These are phyloP conservation scores for Amoebophrya sp. DNA, from an alignment of 169 alveolate genomes.

Conservation along the genomic window DNA sequence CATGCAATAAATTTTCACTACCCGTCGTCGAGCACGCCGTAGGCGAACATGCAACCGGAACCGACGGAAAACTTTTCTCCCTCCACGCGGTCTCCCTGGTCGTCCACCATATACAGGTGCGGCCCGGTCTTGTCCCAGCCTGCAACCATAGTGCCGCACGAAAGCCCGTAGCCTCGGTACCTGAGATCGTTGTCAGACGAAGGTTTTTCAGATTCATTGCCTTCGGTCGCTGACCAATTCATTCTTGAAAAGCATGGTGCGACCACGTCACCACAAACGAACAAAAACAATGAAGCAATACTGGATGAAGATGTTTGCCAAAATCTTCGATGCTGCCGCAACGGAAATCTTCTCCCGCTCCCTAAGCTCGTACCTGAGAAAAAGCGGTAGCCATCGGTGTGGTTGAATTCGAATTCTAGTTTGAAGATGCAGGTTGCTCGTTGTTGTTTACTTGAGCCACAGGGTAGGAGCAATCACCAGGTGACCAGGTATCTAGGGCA, in stretches of 20 bases:
- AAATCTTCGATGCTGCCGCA: slow-evolving; percentile 94
- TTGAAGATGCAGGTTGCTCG: too few relatives aligned
- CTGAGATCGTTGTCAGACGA: too few relatives aligned
- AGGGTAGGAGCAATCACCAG: too few relatives aligned
- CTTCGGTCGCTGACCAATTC: too few relatives aligned
- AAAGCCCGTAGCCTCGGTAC: slow-evolving; percentile 93
- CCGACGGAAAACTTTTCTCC: slow-evolving; percentile 83
- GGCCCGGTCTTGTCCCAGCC: slow-evolving; percentile 60
- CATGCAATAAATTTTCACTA: slow-evolving; percentile 40
- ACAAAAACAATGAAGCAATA: background rate
- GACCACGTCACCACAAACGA: too few relatives aligned
- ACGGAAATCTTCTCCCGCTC: slow-evolving; percentile 83
- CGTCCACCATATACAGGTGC: slow-evolving; percentile 42
- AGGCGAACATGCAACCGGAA: slow-evolving; percentile 95
- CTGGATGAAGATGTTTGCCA: slow-evolving; percentile 72
- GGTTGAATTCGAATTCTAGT: too few relatives aligned
- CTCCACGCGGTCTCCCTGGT: slow-evolving; percentile 40
- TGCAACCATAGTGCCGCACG: slow-evolving; percentile 87
- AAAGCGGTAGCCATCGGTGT: too few relatives aligned
- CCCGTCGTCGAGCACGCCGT: slow-evolving; percentile 89
- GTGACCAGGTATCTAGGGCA: too few relatives aligned
- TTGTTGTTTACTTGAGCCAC: too few relatives aligned
- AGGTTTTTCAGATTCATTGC: too few relatives aligned
- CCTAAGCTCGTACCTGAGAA: slow-evolving; percentile 46
- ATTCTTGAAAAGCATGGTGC: too few relatives aligned